Percentiles rank a stretch among this genome's conserved stretches.
phyloP scores from a whole-genome alignment of 805 yeast species.

The Pichia californica region DNA sequence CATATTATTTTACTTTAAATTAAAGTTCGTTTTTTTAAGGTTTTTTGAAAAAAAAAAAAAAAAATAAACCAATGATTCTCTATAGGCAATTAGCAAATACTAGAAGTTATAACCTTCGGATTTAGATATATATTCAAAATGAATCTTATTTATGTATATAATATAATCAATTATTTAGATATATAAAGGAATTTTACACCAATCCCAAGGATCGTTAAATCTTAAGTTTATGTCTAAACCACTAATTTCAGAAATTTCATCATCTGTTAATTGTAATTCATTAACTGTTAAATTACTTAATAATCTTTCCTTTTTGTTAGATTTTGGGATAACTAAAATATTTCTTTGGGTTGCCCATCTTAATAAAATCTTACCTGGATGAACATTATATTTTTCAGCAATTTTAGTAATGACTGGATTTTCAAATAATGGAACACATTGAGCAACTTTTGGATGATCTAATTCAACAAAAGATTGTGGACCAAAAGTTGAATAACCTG shows the following conservation, averaged over 20 bases:
- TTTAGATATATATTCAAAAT: too few species aligned
- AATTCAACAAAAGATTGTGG: constrained; percentile 76
- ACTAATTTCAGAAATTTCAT: constrained; percentile 51
- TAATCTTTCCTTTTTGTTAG: constrained; percentile 63
- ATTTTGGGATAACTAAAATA: constrained; percentile 75
- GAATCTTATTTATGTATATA: not conserved
- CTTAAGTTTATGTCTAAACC: constrained; percentile 62
- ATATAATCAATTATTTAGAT: constrained; percentile 11
- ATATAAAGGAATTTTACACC: constrained; percentile 31
- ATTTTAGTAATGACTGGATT: constrained; percentile 47
- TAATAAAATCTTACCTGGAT: constrained; percentile 63
- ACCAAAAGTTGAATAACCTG: constrained; percentile 81
- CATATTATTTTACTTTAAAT: not conserved
- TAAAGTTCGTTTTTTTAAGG: not conserved
- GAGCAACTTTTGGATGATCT: constrained; percentile 44
- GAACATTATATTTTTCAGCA: constrained; percentile 46
- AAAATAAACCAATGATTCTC: too few species aligned
- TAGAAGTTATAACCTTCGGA: too few species aligned
- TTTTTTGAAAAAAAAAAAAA: too few species aligned
- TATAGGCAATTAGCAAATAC: too few species aligned
- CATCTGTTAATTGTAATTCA: constrained; percentile 43
- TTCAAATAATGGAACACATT: constrained; percentile 49
- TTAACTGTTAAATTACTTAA: constrained; percentile 51
- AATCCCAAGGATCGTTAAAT: constrained; percentile 70
- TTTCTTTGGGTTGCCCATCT: constrained; percentile 84